These are phyloP conservation scores for Ceratocystis lukuohia DNA, from an alignment of 2,329 filamentous ascomycete species.

Conservation along the genomic window DNA sequence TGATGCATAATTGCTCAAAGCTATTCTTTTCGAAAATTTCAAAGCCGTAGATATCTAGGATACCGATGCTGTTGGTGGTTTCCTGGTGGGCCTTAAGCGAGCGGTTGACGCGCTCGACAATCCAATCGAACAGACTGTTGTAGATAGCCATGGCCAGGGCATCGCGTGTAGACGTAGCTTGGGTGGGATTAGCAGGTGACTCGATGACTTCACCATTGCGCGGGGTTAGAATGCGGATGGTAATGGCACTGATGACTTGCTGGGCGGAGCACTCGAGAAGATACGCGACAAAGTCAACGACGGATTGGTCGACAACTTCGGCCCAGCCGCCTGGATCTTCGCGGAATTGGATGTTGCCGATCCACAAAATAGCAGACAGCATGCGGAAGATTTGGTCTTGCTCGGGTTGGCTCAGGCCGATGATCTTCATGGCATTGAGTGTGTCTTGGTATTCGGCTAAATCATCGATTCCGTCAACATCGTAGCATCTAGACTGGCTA, in stretches of 20 bases:
- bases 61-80: slow-evolving; percentile 77
- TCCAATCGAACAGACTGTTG: slow-evolving; percentile 97
- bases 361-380: slow-evolving; percentile 81
- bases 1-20: slow-evolving; percentile 98
- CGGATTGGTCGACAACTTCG: slow-evolving; percentile 71
- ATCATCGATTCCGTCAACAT: slow-evolving; percentile 91
- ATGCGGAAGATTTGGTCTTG: slow-evolving; percentile 96
- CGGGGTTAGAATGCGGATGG: slow-evolving; percentile 68
- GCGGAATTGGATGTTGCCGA: slow-evolving; percentile 81
- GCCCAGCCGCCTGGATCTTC: slow-evolving; percentile 88
- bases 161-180: slow-evolving; percentile 77
- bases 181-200: slow-evolving; percentile 71
- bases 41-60: slow-evolving; percentile 97
- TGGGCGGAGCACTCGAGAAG: slow-evolving; percentile 74
- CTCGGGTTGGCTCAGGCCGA: slow-evolving; percentile 74
- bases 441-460: slow-evolving; percentile 79
- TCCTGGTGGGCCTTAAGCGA: slow-evolving; percentile 68
- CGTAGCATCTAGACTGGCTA: slow-evolving; percentile 83
- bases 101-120: slow-evolving; percentile 79
- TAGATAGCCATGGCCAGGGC: slow-evolving; percentile 93
- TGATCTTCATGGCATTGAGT: slow-evolving; percentile 84
- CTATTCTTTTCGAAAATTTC: slow-evolving; percentile 99
- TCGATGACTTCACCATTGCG: slow-evolving; percentile 54
- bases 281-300: slow-evolving; percentile 90
- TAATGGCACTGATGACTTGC: slow-evolving; percentile 74